These are phyloP conservation scores for Plasmodium fragile DNA, from an alignment of 169 alveolate genomes.

Conservation along the genomic window DNA sequence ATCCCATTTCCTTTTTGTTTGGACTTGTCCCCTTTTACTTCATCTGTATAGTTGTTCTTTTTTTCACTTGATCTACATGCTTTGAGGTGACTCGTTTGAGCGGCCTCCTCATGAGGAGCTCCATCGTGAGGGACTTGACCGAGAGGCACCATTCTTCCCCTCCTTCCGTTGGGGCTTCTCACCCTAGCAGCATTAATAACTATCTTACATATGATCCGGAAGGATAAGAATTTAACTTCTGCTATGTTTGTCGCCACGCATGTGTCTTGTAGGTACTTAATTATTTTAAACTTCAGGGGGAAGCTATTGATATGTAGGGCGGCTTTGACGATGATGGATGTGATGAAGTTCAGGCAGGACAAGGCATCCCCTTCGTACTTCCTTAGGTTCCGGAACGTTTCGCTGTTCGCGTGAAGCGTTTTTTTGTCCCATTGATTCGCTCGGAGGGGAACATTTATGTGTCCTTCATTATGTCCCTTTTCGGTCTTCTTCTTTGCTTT, in stretches of 20 bases:
- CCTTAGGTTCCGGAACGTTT: constrained; percentile 26
- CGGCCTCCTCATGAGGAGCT: background rate
- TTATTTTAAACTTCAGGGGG: constrained; percentile 25
- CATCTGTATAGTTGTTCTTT: background rate
- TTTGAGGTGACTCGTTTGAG: background rate
- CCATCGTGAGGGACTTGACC: background rate
- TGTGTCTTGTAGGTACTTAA: constrained; percentile 60
- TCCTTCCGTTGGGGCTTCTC: background rate
- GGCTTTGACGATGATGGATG: constrained; percentile 26
- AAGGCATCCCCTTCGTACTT: constrained; percentile 22
- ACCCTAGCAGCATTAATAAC: constrained; percentile 20
- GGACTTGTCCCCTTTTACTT: background rate
- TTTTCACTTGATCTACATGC: background rate
- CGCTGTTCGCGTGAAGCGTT: background rate
- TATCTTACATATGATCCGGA: constrained; percentile 39
- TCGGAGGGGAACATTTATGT: background rate
- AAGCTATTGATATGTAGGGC: constrained; percentile 14
- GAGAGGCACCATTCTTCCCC: background rate
- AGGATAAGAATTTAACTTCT: constrained; percentile 51
- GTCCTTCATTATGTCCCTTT: background rate
- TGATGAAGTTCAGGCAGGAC: constrained; percentile 37
- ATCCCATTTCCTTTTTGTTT: background rate
- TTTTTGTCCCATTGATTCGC: background rate
- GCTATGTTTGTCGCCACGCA: constrained; percentile 31
- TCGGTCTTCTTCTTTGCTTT: background rate